phyloP scores from a whole-genome alignment of 2,329 filamentous ascomycete species.

The Trichoderma brevicompactum region DNA sequence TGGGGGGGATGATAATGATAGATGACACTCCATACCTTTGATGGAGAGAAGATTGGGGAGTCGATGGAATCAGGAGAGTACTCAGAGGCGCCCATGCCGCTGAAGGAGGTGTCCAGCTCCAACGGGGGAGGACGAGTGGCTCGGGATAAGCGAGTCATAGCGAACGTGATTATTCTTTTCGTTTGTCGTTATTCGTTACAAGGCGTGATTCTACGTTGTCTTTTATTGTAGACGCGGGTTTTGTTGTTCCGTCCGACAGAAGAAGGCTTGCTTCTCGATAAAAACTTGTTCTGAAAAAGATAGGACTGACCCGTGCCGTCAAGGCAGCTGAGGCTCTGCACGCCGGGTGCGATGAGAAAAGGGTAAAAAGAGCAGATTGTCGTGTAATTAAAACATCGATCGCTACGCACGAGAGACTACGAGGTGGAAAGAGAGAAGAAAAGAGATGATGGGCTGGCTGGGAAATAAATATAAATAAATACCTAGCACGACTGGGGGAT shows the following conservation, averaged over 20 bases:
- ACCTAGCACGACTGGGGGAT: background rate
- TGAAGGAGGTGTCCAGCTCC: constrained; percentile 19
- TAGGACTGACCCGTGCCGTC: constrained; percentile 26
- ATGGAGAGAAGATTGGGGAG: constrained; percentile 16
- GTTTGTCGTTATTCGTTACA: constrained; percentile 11
- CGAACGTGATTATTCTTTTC: constrained; percentile 1
- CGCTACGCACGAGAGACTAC: constrained; percentile 10
- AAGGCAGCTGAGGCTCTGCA: constrained; percentile 30
- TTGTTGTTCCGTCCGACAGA: constrained; percentile 3
- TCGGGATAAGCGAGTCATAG: constrained; percentile 25
- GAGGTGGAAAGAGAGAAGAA: background rate
- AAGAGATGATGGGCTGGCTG: background rate
- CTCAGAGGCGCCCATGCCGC: background rate
- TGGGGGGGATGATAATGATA: background rate
- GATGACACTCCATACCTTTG: constrained; percentile 17
- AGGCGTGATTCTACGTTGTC: background rate
- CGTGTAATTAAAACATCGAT: constrained; percentile 5
- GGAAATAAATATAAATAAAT: constrained; percentile 6
- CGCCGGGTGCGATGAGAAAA: constrained; percentile 26
- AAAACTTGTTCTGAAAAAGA: constrained; percentile 9
- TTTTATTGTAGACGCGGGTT: background rate
- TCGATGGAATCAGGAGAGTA: constrained; percentile 10
- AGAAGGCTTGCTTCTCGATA: constrained; percentile 25
- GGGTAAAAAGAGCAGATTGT: background rate
- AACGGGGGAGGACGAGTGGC: constrained; percentile 20